Evolutionary conservation across 331 rosid genomes (phyloP), one percentile per base, ranked within the genome.

Genomic region (Prunus yedoensis): DNA sequence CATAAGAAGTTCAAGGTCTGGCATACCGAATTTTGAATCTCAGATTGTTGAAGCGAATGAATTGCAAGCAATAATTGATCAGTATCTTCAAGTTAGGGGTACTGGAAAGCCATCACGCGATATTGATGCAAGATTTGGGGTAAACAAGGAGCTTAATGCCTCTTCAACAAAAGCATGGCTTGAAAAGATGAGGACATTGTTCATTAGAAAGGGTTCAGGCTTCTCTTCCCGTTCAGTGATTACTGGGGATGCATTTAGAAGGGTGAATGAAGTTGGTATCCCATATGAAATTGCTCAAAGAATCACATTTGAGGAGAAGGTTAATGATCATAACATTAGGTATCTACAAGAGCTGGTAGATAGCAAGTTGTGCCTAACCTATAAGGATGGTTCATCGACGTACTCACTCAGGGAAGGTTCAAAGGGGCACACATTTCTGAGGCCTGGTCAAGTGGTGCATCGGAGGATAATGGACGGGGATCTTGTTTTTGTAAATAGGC

Each of bases 381-480:
- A 82, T 77, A 80, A 52, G 70, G 99, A 95, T 76, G 99, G 99
- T 45, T 66, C 84, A 53, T 77, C 97, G 28, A 88, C 86, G 16
- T 92, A 88, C 87, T 95, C 99, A 1, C 81, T 94, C 13, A 86
- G 97, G 80, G 99, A 94, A 73, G 97, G 99, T 38, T 94, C 99
- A 30, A 92, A 89, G 80, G 99, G 97, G 49, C 97, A 92, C 61
- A 88, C 88, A 28, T 85, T 81, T 77, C 78, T 94, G 46, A 89
- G 81, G 81, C 85, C 80, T 45, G 99, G 99, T 32, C 99, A 94
- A 79, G 83, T 89, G 41, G 96, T 94, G 6, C 96, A 94, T 57
- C 74, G 99, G n/a, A 84, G 97, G 81, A 94, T 94, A 27, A 90
- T 92, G 99, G 97, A 94, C 70, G 99, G 99, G 41, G 99, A 94